phyloP scores from a whole-genome alignment of 2,329 filamentous ascomycete species.

The Hypoxylon sp. region DNA sequence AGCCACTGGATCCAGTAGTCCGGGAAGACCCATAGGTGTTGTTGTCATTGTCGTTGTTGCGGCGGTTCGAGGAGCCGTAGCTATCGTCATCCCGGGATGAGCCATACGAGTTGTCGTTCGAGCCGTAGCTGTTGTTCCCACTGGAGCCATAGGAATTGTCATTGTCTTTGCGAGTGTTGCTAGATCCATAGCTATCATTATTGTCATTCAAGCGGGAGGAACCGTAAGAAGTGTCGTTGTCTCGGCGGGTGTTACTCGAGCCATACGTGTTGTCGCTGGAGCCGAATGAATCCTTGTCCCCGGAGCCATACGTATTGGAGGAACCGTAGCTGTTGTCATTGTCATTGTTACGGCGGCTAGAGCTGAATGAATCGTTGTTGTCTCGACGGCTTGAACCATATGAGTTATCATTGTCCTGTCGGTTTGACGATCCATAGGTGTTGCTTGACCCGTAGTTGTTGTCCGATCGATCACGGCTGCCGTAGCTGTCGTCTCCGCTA shows the following conservation, averaged over 20 bases:
- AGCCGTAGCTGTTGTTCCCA: conserved; percentile 11
- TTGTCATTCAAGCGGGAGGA: conserved; percentile 22
- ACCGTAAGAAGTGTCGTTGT: conserved; percentile 45
- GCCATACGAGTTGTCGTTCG: not conserved
- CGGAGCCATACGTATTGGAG: conserved; percentile 47
- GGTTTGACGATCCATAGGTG: not conserved
- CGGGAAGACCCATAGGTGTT: conserved; percentile 9
- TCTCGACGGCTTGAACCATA: conserved; percentile 46
- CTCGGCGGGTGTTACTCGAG: conserved; percentile 47
- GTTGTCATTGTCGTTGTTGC: conserved; percentile 19
- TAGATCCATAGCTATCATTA: conserved; percentile 6
- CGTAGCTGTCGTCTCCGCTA: conserved; percentile 35
- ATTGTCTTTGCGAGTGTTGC: conserved; percentile 5
- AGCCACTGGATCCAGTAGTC: conserved; percentile 21
- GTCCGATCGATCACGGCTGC: not conserved
- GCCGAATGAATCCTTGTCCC: conserved; percentile 36
- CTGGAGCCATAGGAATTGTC: conserved; percentile 1
- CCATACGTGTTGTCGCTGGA: conserved; percentile 29
- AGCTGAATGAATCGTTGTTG: conserved; percentile 47
- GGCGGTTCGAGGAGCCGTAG: conserved; percentile 24
- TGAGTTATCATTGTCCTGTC: conserved; percentile 33
- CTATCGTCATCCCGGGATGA: conserved; percentile 26
- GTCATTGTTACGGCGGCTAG: conserved; percentile 26
- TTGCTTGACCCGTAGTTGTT: conserved; percentile 27
- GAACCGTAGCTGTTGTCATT: conserved; percentile 51